Evolutionary conservation across 192 early-diverging fungal species (phyloP).

Genomic region (Chytriomyces sp.): DNA sequence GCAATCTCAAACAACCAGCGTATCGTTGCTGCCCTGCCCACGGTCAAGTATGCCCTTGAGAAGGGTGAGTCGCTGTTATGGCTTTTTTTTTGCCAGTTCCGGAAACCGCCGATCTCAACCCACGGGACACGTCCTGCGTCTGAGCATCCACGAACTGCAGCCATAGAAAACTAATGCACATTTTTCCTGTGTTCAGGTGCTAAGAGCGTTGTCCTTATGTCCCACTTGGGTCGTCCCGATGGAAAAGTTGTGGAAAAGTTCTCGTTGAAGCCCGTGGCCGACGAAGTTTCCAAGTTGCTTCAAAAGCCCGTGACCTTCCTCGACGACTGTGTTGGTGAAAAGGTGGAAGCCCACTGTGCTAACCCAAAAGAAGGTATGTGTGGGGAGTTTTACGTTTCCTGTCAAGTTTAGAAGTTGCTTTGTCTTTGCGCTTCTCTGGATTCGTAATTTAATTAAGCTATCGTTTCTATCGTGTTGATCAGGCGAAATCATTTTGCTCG

Average conservation of each 20-base stretch:
- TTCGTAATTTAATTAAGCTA: neutral
- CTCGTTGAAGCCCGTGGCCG: slow-evolving; percentile 89
- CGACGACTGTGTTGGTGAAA: slow-evolving; percentile 88
- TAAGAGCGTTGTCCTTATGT: slow-evolving; percentile 89
- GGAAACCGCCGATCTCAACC: neutral
- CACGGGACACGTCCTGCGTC: too few species aligned
- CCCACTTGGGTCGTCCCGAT: slow-evolving; percentile 96
- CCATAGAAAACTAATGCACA: neutral
- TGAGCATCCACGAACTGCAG: too few species aligned
- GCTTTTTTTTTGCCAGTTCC: slow-evolving; percentile 16
- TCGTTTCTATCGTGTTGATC: slow-evolving; percentile 27
- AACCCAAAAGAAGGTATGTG: slow-evolving; percentile 56
- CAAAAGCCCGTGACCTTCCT: slow-evolving; percentile 87
- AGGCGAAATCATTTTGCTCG: slow-evolving; percentile 88
- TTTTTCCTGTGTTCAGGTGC: slow-evolving; percentile 61
- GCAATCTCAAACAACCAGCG: slow-evolving; percentile 97
- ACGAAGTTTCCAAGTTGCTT: slow-evolving; percentile 79
- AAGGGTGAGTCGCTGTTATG: slow-evolving; percentile 59
- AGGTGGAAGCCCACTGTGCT: slow-evolving; percentile 80
- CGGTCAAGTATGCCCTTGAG: slow-evolving; percentile 87
- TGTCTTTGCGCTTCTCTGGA: slow-evolving; percentile 5
- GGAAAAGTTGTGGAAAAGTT: slow-evolving; percentile 87
- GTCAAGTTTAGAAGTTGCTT: neutral
- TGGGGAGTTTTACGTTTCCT: neutral
- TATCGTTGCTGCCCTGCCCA: slow-evolving; percentile 92